phyloP scores from a whole-genome alignment of 2,329 filamentous ascomycete genomes.

The Colletotrichum acutatum region DNA sequence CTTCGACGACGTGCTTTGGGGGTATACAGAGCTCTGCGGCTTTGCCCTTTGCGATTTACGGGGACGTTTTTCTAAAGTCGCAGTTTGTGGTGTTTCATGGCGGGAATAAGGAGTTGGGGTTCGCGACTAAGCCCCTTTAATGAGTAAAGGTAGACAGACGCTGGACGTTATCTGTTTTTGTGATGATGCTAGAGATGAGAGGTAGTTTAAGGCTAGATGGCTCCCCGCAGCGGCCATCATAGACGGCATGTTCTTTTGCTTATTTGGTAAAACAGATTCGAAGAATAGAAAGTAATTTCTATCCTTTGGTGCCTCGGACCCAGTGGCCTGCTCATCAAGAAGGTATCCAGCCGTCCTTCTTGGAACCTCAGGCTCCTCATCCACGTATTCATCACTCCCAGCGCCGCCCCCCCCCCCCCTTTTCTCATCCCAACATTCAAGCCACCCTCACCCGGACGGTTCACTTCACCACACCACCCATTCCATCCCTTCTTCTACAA shows the following conservation, averaged over 20 bases:
- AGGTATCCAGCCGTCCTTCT: background rate
- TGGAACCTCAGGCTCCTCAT: background rate
- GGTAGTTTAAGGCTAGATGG: background rate
- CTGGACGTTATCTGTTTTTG: background rate
- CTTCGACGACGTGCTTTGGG: slow-evolving; percentile 46
- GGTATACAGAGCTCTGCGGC: slow-evolving; percentile 50
- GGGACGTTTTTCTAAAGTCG: slow-evolving; percentile 55
- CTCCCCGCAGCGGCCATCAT: background rate
- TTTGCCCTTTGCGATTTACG: slow-evolving; percentile 51
- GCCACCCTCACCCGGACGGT: background rate
- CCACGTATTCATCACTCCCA: background rate
- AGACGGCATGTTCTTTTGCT: background rate
- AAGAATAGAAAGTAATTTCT: background rate
- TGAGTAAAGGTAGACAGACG: background rate
- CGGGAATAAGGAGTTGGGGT: slow-evolving; percentile 45
- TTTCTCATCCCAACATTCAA: background rate
- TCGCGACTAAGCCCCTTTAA: slow-evolving; percentile 50
- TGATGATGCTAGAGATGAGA: background rate
- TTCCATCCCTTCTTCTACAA: background rate
- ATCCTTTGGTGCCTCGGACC: background rate
- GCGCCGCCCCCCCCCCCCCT: too few relatives aligned
- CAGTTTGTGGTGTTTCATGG: slow-evolving; percentile 56
- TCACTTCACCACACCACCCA: background rate
- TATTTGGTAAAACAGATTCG: background rate
- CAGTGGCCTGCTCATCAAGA: background rate